Percentiles rank a stretch among this genome's conserved stretches.
These are phyloP conservation scores for Ustilago hordei DNA, from an alignment of 1,284 basidiomycete genomes.

Conservation along the genomic window DNA sequence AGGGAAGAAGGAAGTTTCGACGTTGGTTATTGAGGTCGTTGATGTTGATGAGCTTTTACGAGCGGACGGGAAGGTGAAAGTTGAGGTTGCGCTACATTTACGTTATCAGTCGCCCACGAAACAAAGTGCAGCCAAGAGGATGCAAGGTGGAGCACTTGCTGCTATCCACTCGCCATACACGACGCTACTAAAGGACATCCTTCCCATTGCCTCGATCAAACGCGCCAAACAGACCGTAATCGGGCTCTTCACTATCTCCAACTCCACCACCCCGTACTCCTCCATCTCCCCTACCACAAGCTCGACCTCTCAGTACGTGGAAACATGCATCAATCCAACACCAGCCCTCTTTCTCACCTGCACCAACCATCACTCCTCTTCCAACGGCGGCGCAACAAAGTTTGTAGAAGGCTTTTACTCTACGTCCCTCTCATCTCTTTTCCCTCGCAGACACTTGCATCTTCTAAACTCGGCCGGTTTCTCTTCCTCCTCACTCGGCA, in stretches of 20 bases:
- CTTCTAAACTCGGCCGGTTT: neutral
- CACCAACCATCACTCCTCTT: neutral
- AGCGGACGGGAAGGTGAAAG: neutral
- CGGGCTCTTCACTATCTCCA: neutral
- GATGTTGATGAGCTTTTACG: constrained; percentile 7
- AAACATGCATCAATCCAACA: neutral
- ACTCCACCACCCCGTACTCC: neutral
- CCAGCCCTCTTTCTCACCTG: constrained; percentile 24
- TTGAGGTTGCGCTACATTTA: constrained; percentile 26
- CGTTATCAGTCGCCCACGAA: constrained; percentile 17
- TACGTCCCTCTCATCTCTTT: constrained; percentile 4
- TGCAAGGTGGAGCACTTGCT: neutral
- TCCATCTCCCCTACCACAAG: neutral
- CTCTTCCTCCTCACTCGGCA: neutral
- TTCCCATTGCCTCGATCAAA: neutral
- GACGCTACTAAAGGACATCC: constrained; percentile 5
- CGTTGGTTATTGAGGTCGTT: neutral
- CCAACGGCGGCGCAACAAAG: neutral
- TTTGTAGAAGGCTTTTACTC: constrained; percentile 19
- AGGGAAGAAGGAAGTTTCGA: constrained; percentile 8
- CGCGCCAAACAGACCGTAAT: neutral
- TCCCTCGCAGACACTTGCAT: constrained; percentile 26
- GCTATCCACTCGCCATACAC: neutral
- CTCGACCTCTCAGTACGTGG: neutral
- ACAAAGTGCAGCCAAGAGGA: neutral